Evolutionary conservation across 2,329 filamentous ascomycete genomes (phyloP).

Genomic region (Coniochaeta pulveracea): DNA sequence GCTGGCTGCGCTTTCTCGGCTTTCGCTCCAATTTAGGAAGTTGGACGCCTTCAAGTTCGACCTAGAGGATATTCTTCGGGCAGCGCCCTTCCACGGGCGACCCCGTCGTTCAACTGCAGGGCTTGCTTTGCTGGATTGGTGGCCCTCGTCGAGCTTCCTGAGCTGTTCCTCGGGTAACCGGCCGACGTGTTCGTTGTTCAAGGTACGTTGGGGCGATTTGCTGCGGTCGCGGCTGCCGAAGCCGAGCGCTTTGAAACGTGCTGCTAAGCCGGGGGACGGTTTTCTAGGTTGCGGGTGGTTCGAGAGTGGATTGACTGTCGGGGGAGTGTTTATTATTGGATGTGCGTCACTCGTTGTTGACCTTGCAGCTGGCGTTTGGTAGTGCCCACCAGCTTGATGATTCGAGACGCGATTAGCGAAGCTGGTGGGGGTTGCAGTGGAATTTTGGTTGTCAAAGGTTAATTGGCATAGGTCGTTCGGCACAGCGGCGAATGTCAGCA

Average conservation of each 20-base stretch:
- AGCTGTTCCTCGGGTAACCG: conserved; percentile 62
- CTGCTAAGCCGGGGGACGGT: conserved; percentile 52
- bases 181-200: conserved; percentile 40
- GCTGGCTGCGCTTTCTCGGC: conserved; percentile 8
- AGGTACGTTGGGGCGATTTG: conserved; percentile 20
- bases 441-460: conserved; percentile 13
- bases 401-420: conserved; percentile 11
- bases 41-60: conserved; percentile 15
- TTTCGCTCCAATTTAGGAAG: conserved; percentile 7
- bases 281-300: conserved; percentile 31
- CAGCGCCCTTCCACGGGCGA: conserved; percentile 60
- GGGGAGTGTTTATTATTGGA: conserved; percentile 6
- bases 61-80: conserved; percentile 35
- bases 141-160: conserved; percentile 55
- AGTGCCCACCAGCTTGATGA: conserved; percentile 8
- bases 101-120: conserved; percentile 52
- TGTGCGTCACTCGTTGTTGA: conserved; percentile 5
- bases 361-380: conserved; percentile 7
- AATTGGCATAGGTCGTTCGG: conserved; percentile 28
- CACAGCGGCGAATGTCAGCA: conserved; percentile 28
- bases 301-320: conserved; percentile 10
- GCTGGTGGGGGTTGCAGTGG: conserved; percentile 9
- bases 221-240: conserved; percentile 39
- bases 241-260: conserved; percentile 52
- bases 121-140: conserved; percentile 41